A percentile compares a stretch with the other conserved stretches of the same genome.
Conservation (phyloP, 768 basidiomycete genomes). For the Pleurotus djamor region DNA sequence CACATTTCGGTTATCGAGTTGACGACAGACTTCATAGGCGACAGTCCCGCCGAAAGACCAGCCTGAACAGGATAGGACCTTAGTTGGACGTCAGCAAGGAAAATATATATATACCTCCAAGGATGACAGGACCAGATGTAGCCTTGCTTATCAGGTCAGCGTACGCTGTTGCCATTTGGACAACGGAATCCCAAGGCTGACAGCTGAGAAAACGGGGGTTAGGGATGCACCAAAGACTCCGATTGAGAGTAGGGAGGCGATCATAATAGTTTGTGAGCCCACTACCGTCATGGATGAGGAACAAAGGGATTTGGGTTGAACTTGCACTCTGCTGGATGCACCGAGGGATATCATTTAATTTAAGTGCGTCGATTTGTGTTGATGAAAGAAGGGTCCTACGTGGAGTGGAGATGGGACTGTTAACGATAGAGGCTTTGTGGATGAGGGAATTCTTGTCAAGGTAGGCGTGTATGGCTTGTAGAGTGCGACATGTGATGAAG, state of each 20-base stretch:
- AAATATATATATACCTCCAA: slow-evolving; percentile 49
- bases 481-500: slow-evolving; percentile 37
- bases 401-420: slow-evolving; percentile 34
- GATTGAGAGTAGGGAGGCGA: slow-evolving; percentile 40
- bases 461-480: slow-evolving; percentile 32
- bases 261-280: slow-evolving; percentile 57
- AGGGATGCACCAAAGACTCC: slow-evolving; percentile 59
- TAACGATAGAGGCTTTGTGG: slow-evolving; percentile 19
- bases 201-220: slow-evolving; percentile 50
- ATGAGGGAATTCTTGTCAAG: slow-evolving; percentile 10
- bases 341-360: no score
- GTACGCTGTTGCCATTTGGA: slow-evolving; percentile 54
- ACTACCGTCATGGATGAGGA: slow-evolving; percentile 75
- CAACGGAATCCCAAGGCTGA: slow-evolving; percentile 44
- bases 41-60: slow-evolving; percentile 82
- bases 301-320: slow-evolving; percentile 35
- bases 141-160: slow-evolving; percentile 35
- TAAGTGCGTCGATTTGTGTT: no score
- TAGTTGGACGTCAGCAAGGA: background rate
- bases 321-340: no score
- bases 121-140: slow-evolving; percentile 36
- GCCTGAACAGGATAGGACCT: slow-evolving; percentile 32
- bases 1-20: slow-evolving; percentile 17
- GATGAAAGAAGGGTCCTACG: slow-evolving; percentile 12
- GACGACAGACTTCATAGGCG: slow-evolving; percentile 61